A percentile compares a stretch with the other conserved stretches of the same genome.
Evolutionary conservation across 148 eudicot genomes (phyloP).

Genomic region (Spergularia bocconei): DNA sequence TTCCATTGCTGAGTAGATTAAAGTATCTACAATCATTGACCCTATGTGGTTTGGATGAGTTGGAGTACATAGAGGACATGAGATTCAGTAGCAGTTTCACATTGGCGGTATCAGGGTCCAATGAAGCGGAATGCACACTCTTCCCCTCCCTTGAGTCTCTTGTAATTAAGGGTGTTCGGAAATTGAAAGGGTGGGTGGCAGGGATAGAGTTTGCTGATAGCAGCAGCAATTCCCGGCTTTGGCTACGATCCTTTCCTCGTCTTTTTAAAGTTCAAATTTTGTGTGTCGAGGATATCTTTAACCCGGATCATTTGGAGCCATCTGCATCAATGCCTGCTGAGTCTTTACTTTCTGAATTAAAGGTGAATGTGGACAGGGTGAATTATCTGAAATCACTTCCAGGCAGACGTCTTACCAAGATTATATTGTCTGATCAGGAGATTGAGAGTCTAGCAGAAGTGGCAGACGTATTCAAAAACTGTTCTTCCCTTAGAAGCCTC

Average conservation of each 20-base stretch:
- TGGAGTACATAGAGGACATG: conserved; percentile 9
- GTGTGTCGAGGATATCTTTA: too few relatives aligned
- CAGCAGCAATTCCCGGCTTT: too few relatives aligned
- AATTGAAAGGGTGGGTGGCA: not conserved
- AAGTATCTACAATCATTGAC: not conserved
- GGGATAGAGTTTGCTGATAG: too few relatives aligned
- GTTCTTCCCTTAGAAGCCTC: not conserved
- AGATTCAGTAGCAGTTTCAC: not conserved
- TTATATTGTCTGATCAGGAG: not conserved
- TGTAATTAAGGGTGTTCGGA: not conserved
- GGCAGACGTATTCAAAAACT: not conserved
- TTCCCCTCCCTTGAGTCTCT: conserved; percentile 17
- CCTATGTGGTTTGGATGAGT: not conserved
- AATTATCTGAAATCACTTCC: not conserved
- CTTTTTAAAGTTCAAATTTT: not conserved
- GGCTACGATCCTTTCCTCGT: not conserved
- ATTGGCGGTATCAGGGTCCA: not conserved
- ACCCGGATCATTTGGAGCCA: too few relatives aligned
- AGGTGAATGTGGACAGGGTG: not conserved
- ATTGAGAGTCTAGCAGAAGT: conserved; percentile 4
- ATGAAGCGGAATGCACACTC: not conserved
- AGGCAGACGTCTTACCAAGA: not conserved
- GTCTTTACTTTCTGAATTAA: not conserved
- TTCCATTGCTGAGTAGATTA: conserved; percentile 8
- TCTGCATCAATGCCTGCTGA: not conserved